These are phyloP conservation scores for Fagopyrum homotropicum DNA, from an alignment of 148 eudicot species.

Conservation along the genomic window DNA sequence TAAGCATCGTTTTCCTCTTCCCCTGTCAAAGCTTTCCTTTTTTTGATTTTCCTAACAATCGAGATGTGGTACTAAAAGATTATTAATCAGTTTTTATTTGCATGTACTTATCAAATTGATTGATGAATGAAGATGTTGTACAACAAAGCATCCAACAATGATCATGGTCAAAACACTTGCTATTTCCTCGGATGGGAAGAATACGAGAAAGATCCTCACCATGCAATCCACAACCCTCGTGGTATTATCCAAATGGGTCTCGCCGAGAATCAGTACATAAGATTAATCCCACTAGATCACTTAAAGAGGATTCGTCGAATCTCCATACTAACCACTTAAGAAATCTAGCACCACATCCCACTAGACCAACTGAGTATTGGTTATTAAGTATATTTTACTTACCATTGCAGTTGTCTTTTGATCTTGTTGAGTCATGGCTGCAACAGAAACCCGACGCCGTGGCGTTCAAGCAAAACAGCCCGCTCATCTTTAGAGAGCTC, in stretches of 20 bases:
- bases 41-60: not conserved
- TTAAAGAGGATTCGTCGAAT: too few relatives aligned
- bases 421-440: slow-evolving; percentile 57
- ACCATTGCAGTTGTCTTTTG: slow-evolving; percentile 46
- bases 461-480: slow-evolving; percentile 35
- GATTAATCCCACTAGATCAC: too few relatives aligned
- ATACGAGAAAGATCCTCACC: slow-evolving; percentile 58
- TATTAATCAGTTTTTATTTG: too few relatives aligned
- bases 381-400: too few relatives aligned
- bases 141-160: slow-evolving; percentile 34
- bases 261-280: slow-evolving; percentile 77
- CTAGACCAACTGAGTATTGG: too few relatives aligned
- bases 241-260: slow-evolving; percentile 81
- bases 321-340: too few relatives aligned
- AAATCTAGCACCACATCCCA: too few relatives aligned
- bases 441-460: slow-evolving; percentile 34
- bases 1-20: not conserved
- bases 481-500: slow-evolving; percentile 45
- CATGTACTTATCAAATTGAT: not conserved
- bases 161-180: slow-evolving; percentile 64
- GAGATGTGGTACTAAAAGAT: too few relatives aligned
- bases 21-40: not conserved
- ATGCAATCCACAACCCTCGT: slow-evolving; percentile 33
- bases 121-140: slow-evolving; percentile 28
- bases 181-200: slow-evolving; percentile 70